Conservation (phyloP, 192 early-diverging fungal genomes). For the Backusella sp. region DNA sequence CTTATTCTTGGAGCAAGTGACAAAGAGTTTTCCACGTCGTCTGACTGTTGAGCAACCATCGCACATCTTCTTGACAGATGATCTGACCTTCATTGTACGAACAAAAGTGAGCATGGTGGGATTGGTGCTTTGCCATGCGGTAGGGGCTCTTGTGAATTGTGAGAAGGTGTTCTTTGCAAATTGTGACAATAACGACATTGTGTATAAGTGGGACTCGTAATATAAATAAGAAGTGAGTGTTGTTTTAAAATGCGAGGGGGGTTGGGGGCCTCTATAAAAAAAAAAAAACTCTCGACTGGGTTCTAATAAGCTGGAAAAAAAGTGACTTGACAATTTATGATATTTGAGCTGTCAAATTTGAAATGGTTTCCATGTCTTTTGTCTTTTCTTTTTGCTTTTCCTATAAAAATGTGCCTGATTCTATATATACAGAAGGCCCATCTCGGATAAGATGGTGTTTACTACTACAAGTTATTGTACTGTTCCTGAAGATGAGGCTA, state of each 20-base stretch:
- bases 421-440: too few species aligned
- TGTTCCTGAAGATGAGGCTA: too few species aligned
- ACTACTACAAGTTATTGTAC: too few species aligned
- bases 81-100: conserved; percentile 85
- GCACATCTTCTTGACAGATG: conserved; percentile 88
- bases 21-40: conserved; percentile 81
- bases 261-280: neutral
- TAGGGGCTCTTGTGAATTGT: conserved; percentile 17
- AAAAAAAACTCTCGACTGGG: neutral
- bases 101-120: conserved; percentile 31
- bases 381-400: too few species aligned
- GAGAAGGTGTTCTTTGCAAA: conserved; percentile 5
- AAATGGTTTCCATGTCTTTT: too few species aligned
- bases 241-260: neutral
- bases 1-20: conserved; percentile 87
- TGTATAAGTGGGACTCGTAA: neutral
- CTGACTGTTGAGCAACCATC: conserved; percentile 86
- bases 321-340: neutral
- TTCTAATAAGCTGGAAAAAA: neutral
- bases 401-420: too few species aligned
- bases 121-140: conserved; percentile 13
- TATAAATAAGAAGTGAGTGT: neutral
- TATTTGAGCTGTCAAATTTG: too few species aligned
- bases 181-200: conserved; percentile 21
- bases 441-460: too few species aligned